Base-by-base conservation (phyloP, 106 monocot species). In the Dendrobium nobile region DNA sequence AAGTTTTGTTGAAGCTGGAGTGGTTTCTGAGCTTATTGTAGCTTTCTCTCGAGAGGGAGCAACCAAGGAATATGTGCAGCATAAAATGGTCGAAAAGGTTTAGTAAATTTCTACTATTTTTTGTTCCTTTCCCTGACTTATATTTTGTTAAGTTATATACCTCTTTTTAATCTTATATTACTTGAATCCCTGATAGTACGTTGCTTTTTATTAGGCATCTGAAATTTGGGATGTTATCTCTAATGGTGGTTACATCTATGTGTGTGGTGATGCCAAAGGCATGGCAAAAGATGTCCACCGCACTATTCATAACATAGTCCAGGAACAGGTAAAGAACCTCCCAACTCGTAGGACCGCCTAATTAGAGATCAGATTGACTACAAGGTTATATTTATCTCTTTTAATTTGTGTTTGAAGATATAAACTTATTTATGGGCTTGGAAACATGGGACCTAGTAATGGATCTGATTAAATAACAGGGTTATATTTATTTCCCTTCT, bases 231-330 rank as follows among this genome's bases (percentile, higher is more conserved):
- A 80, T 77, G 43, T 85, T 27, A 84, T 93, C 42, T 90, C 88
- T 51, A 51, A 82, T 5, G 93, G 93, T 77, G 88, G 87, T 80
- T 88, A 93, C 67, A n/a, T 93, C 31, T 93, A 90, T 77, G 93
- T 93, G 5, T 93, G 93, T 77, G 93, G 93, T 77, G 93, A 93
- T 87, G 93, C 93, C 22, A 93, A 93, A 84, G 88, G 93, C 77
- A 93, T 93, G 93, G 93, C 93, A n/a, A 88, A 82, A 80, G 93
- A 93, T 81, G 93, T 93, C 48, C 88, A 93, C 77, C 81, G 90
- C 15, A 85, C 84, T 72, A 86, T 93, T 73, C 90, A 90, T 82
- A 93, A 85, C 6, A 90, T 93, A 41, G 87, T 84, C 67, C 90
- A 90, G 78, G 90, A 93, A 45, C 82, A 82, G 82, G 82, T 82